These are phyloP conservation scores for Gnetum montanum DNA, from an alignment of 75 land plant genomes.

Conservation along the genomic window DNA sequence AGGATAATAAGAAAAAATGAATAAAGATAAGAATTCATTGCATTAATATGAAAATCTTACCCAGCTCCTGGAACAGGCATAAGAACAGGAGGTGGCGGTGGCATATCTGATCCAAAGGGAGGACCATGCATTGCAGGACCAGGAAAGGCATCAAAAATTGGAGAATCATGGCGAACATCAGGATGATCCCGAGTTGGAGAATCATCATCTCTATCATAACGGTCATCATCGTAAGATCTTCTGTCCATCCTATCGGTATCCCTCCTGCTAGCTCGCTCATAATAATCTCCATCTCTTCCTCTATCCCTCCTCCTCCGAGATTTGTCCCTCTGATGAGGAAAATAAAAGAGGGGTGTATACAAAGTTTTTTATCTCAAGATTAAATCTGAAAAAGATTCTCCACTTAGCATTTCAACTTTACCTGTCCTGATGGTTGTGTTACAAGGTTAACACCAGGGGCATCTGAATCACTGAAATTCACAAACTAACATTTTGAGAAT, in stretches of 20 bases:
- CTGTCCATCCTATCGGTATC: slow-evolving; percentile 41
- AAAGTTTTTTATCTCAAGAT: background rate
- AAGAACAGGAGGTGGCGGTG: slow-evolving; percentile 76
- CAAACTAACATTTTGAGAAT: slow-evolving; percentile 2
- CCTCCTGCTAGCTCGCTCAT: slow-evolving; percentile 40
- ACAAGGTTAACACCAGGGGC: slow-evolving; percentile 90
- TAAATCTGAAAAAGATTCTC: background rate
- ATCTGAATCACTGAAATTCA: slow-evolving; percentile 74
- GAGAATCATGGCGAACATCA: too few species aligned
- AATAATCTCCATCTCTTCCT: slow-evolving; percentile 26
- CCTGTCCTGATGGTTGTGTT: slow-evolving; percentile 44
- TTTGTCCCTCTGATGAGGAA: slow-evolving; percentile 46
- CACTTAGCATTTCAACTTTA: slow-evolving; percentile 7
- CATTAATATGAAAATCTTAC: too few species aligned
- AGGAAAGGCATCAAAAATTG: slow-evolving; percentile 31
- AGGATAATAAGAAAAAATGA: slow-evolving; percentile 1
- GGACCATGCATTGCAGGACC: slow-evolving; percentile 73
- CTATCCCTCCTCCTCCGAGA: slow-evolving; percentile 26
- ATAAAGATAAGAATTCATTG: too few species aligned
- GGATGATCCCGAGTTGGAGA: slow-evolving; percentile 38
- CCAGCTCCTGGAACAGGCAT: slow-evolving; percentile 99
- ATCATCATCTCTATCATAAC: slow-evolving; percentile 52
- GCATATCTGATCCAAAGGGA: slow-evolving; percentile 73
- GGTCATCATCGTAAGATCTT: slow-evolving; percentile 40
- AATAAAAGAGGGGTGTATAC: background rate